Evolutionary conservation across 768 basidiomycete genomes (phyloP), one percentile per base, ranked within the genome.

Genomic region (Mycena vitilis): DNA sequence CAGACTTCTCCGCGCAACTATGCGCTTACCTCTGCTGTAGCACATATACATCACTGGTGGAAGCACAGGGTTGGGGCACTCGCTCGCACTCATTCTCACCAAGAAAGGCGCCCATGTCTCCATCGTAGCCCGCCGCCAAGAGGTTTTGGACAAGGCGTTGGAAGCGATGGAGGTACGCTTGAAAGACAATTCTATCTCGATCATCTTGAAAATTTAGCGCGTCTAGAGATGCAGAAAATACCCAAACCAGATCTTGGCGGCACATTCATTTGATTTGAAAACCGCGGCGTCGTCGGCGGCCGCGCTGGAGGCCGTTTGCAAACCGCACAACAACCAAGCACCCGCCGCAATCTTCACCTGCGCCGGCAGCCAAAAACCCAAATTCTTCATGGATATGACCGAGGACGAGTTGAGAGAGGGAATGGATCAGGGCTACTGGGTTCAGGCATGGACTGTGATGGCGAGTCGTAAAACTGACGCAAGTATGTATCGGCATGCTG

Each of bases 31-130:
- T 12, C 70, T 49, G 8, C 11, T 25, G 36, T 47, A 96, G 95
- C 93, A 95, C 72, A 88, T 89, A 78, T 94, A 95, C 75, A 82
- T 97, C 20, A 95, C 95, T 0, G 95, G 95, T 3, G 95, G 93
- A 4, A 92, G 90, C 48, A 83, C 89, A 16, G 95, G 95, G 0
- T 87, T 96, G 0, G 95, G 95, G 1, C 84, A 95, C 2, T 86
- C 89, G 0, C 81, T 96, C 10, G 92, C 95, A 1, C 82, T 85
- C 36, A 80, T 91, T 18, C 83, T 97, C 2, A 86, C 87, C 16
- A 80, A 82, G 67, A 83, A 82, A 66, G 95, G 96, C 0, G 94
- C 95, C 0, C 85, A 94, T 69, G 90, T 96, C 4, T 94, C 93
- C 9, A 94, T 96, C 66, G 91, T 96, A 12, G 95, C 95, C 9